Base-by-base conservation (phyloP, 164 flowering plant genomes). In the Vitis labrusca region DNA sequence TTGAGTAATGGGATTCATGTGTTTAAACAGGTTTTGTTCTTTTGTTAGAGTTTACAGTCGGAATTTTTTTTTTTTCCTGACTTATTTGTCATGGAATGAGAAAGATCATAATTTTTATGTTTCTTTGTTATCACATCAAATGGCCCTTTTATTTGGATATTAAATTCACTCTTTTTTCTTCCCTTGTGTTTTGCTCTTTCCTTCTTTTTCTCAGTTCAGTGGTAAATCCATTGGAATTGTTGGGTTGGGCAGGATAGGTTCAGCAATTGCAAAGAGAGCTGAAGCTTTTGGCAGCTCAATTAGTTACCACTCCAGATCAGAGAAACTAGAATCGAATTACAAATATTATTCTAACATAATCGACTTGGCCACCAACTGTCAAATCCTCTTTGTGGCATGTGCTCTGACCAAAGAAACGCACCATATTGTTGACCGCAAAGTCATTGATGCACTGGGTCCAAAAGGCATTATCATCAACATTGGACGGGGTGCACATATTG, bases 171-270 rank as follows among this genome's bases (percentile, higher is more conserved):
- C 9, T 60, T 44, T 61, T 57, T 3, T 12, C 51, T 16, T 14
- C 27, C 27, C 27, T 23, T 23, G 27, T 23, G 27, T 23, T 23
- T 23, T 23, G 27, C 27, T 23, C 27, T 23, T 23, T 23, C 2
- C 7, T 37, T 37, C 44, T 37, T 3, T 37, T n/a, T 53, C 78
- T 68, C 85, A 88, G 92, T 91, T 91, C 74, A 83, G 78, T 69
- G 90, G 92, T 16, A 89, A 86, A 81, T 15, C 82, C 53, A 85
- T 89, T 12, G 97, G 97, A 23, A 85, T 89, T n/a, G 58, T 88
- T 62, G 98, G 97, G 50, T 72, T 93, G 71, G 98, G 97, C 10
- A 89, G 98, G 71, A 93, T 91, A 44, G 98, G 98, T 30, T 61
- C 74, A 47, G 97, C 97, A 44, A 81, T 91, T 63, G 98, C 95